Base-by-base conservation (phyloP, 2,329 filamentous ascomycete genomes). In the Beauveria bassiana region DNA sequence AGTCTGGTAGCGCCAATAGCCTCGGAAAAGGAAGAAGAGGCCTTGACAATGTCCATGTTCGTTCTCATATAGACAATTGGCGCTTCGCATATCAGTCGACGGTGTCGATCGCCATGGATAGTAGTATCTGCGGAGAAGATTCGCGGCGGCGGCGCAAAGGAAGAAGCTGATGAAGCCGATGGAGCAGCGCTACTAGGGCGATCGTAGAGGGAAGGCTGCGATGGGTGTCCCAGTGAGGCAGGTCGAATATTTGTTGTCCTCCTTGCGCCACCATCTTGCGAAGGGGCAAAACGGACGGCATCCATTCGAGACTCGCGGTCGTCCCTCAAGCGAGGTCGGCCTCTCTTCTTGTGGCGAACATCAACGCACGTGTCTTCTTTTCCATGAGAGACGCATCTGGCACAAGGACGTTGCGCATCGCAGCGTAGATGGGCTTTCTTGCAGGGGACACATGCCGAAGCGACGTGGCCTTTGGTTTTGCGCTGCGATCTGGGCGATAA, bases 331-430 rank as follows among this genome's bases (percentile, higher is more conserved):
- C 90, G 82, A 63, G 90, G 90, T 54, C 90, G 82, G 47, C 90
- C 90, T 67, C 90, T 80, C 72, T 93, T 95, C 74, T 93, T 95
- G 74, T 95, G 90, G 70, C 91, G 88, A 40, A 95, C 90, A 73
- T 95, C 90, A 67, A 91, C 80, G 70, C 90, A 95, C 8, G 86
- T 81, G 62, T 92, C 89, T 78, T 93, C 81, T 69, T 93, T 95
- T 63, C 89, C 88, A 69, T 90, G 91, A 68, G 85, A 85, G 40
- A 89, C 77, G 71, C 90, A 95, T 70, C 90, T 83, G 31, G 87
- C 87, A 70, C 90, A 95, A 31, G 90, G 90, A 61, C 90, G 82
- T 73, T 91, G 87, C 56, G 89, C 86, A 88, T 52, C 78, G 70
- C 75, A 86, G 84, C 85, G 80, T 65, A 95, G 81, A 81, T 95